phyloP scores from a whole-genome alignment of 2,329 filamentous ascomycete species.

The Emergomyces orientalis region DNA sequence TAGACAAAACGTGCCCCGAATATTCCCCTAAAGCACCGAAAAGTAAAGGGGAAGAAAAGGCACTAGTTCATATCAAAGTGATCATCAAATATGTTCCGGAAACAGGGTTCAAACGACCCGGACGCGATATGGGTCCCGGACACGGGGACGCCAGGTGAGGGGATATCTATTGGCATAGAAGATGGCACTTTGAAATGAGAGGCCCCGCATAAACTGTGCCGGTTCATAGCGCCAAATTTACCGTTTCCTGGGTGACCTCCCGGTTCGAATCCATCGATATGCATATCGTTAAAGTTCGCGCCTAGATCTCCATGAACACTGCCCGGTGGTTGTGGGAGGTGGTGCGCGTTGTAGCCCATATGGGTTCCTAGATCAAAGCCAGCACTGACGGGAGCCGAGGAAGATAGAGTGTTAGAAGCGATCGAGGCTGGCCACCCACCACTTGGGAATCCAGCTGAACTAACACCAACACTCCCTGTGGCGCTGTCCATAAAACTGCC shows the following conservation, averaged over 20 bases:
- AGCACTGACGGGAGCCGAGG: constrained; percentile 25
- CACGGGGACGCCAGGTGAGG: neutral
- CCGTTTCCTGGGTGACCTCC: neutral
- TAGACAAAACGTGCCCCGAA: neutral
- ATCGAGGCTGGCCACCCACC: constrained; percentile 14
- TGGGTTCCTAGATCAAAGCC: constrained; percentile 28
- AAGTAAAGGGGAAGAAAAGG: neutral
- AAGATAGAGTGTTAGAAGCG: constrained; percentile 17
- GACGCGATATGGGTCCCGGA: neutral
- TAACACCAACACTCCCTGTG: constrained; percentile 21
- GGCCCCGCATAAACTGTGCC: neutral
- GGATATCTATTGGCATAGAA: constrained; percentile 3
- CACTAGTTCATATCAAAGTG: constrained; percentile 5
- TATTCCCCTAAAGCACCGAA: neutral
- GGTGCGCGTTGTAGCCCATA: constrained; percentile 32
- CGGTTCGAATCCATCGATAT: constrained; percentile 15
- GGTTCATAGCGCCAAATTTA: neutral
- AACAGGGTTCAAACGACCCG: neutral
- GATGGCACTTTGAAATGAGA: neutral
- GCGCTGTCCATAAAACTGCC: constrained; percentile 24
- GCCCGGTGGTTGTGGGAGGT: constrained; percentile 28
- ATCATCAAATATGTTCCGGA: constrained; percentile 5
- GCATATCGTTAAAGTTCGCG: constrained; percentile 24
- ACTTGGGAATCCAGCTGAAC: constrained; percentile 27
- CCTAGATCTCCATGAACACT: constrained; percentile 28